Evolutionary conservation across 495 filamentous ascomycete genomes (phyloP).

Genomic region (Penicillium bovifimosum): DNA sequence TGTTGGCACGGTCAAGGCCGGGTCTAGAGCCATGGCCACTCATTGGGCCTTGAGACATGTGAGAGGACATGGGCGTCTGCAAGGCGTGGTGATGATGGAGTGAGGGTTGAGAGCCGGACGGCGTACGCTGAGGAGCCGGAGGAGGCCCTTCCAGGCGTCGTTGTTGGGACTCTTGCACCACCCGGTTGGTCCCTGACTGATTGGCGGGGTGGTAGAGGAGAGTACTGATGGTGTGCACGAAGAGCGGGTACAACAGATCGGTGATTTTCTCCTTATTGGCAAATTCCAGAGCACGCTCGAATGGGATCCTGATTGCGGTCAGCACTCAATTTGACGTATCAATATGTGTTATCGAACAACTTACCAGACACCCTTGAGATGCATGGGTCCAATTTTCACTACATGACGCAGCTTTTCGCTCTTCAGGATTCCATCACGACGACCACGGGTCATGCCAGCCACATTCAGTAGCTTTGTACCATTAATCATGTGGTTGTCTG

Average conservation of each 20-base stretch:
- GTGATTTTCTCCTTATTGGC: conserved; percentile 99
- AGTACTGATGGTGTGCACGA: conserved; percentile 95
- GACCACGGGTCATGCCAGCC: conserved; percentile 94
- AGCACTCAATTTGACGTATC: not conserved
- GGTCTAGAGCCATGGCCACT: conserved; percentile 70
- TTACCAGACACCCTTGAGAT: conserved; percentile 97
- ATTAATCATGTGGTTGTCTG: conserved; percentile 99
- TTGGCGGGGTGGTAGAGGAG: conserved; percentile 93
- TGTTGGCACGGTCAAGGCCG: conserved; percentile 72
- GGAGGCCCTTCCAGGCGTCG: conserved; percentile 51
- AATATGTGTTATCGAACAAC: conserved; percentile 19
- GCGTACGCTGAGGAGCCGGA: conserved; percentile 29
- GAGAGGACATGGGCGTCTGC: conserved; percentile 56
- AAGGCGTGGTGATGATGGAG: conserved; percentile 79
- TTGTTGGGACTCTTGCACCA: conserved; percentile 81
- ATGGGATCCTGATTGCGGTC: conserved; percentile 71
- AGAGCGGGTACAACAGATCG: conserved; percentile 87
- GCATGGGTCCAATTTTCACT: conserved; percentile 98
- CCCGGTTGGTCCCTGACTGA: conserved; percentile 70
- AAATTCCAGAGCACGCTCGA: conserved; percentile 92
- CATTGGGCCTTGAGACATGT: conserved; percentile 67
- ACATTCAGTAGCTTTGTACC: conserved; percentile 96
- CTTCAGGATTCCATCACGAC: conserved; percentile 94
- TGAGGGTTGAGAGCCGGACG: conserved; percentile 56
- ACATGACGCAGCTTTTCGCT: conserved; percentile 96